Base-by-base conservation (phyloP, 208 protist genomes). In the Acanthamoeba castellanii region DNA sequence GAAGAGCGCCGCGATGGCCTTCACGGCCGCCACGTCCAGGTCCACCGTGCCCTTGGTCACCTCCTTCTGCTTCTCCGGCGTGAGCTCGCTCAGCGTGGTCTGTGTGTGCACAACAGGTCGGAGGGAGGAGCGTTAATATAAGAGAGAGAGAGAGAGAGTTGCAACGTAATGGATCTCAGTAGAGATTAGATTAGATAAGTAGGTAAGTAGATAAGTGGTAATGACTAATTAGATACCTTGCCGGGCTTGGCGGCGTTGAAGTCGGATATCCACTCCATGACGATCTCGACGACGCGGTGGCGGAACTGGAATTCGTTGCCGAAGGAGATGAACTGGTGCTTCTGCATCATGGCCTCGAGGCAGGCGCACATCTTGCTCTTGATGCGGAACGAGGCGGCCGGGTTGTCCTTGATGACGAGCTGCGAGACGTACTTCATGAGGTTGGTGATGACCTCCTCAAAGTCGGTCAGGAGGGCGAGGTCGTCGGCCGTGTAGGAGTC, bases 311-410 rank as follows among this genome's bases (percentile, higher is more conserved):
- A 94, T 59, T 97, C 96, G 9, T 94, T 66, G 16, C 52, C 22
- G 74, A 97, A 97, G 20, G 95, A 82, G 20, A 97, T 94, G 59
- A 76, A 90, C 25, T 96, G 84, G 50, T 93, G 85, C 37, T 96
- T 95, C 0, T 64, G 16, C 96, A 97, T 97, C 70, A 97, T 74
- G 2, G 92, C 34, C 52, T 96, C 94, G 14, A 97, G 30, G 4
- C 97, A 45, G 18, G 76, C 50, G 61, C 96, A 97, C 50, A 95
- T 91, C 50, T 97, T 97, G 85, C 90, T 94, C 85, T 97, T 97
- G 45, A 96, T 97, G 45, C 94, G 92, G 25, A 96, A 61, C 7
- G 57, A 45, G 1, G 82, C 55, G 0, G 50, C 50, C 13, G 85
- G 85, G 59, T 68, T 91, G 42, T 93, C 89, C 13, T 70, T 87